Evolutionary conservation across 345 rosid genomes (phyloP).

Genomic region (Erucastrum elatum): DNA sequence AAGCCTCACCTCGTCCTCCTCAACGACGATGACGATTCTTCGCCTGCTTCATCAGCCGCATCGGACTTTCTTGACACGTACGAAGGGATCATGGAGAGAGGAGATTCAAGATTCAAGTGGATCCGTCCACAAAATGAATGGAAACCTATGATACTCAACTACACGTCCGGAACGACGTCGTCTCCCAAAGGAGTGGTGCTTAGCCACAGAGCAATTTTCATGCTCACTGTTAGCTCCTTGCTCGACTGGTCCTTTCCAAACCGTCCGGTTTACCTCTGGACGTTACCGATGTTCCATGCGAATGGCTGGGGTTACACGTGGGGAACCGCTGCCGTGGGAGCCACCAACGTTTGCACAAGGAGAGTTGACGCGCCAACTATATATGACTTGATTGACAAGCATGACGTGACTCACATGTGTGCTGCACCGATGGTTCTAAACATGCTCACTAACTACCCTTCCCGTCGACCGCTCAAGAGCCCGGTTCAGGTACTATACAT

Average conservation of each 20-base stretch:
- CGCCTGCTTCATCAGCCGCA: not conserved
- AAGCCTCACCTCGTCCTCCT: conserved; percentile 46
- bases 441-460: conserved; percentile 51
- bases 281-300: conserved; percentile 66
- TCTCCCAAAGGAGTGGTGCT: conserved; percentile 63
- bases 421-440: conserved; percentile 68
- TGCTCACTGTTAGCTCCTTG: conserved; percentile 43
- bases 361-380: conserved; percentile 50
- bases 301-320: conserved; percentile 66
- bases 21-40: conserved; percentile 32
- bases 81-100: conserved; percentile 48
- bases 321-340: conserved; percentile 72
- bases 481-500: conserved; percentile 42
- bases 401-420: conserved; percentile 66
- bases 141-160: conserved; percentile 66
- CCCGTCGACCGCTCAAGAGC: conserved; percentile 29
- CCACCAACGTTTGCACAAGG: conserved; percentile 58
- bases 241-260: conserved; percentile 49
- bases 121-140: conserved; percentile 53
- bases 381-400: conserved; percentile 45
- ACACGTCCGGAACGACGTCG: conserved; percentile 72
- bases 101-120: conserved; percentile 48
- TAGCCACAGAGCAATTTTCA: conserved; percentile 58
- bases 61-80: conserved; percentile 46
- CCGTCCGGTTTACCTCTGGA: conserved; percentile 60